Evolutionary conservation across 257 asterid species (phyloP), one percentile per base, ranked within the genome.

Genomic region (Fraxinus excelsior): DNA sequence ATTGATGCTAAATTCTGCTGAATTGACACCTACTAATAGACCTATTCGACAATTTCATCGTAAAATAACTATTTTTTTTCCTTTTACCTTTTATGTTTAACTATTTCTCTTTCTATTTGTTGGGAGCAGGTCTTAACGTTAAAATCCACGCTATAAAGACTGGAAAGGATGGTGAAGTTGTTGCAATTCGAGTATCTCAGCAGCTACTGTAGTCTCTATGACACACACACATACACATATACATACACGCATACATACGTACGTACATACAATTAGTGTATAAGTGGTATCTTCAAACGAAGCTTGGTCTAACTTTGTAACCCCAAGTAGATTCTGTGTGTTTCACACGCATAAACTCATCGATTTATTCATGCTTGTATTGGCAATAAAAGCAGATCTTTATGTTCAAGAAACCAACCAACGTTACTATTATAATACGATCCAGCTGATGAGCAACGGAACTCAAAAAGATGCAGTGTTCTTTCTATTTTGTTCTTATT

Each of bases 101-200:
- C 75, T 82, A 44, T 75, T 80, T 53, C 13, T n/a, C 3, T 46
- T 25, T 70, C 53, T 51, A 2, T 42, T 66, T 26, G 62, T 65
- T 77, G 78, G 66, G 72, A 73, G 82, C 91, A 96, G 99, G 98
- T 72, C 85, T 96, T 69, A 92, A 89, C 75, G 81, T 96, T 44
- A 96, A 86, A 72, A 91, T 82, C 81, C 97, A 91, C 5, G 92
- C 80, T 64, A 96, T 93, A 98, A 88, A 79, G 86, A 86, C 97
- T 14, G 98, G 98, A 77, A 82, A 84, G 83, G 88, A 84, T 40
- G 97, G 97, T 73, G 89, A 95, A 87, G 80, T 95, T 69, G 91
- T 95, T 78, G 82, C 99, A 5, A 85, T 95, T 75, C 91, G 99
- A 62, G 83, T 93, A 82, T 91, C 97, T 51, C 94, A 95, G 86